These are phyloP conservation scores for Lactarius deliciosus DNA, from an alignment of 768 basidiomycete species.

Conservation along the genomic window DNA sequence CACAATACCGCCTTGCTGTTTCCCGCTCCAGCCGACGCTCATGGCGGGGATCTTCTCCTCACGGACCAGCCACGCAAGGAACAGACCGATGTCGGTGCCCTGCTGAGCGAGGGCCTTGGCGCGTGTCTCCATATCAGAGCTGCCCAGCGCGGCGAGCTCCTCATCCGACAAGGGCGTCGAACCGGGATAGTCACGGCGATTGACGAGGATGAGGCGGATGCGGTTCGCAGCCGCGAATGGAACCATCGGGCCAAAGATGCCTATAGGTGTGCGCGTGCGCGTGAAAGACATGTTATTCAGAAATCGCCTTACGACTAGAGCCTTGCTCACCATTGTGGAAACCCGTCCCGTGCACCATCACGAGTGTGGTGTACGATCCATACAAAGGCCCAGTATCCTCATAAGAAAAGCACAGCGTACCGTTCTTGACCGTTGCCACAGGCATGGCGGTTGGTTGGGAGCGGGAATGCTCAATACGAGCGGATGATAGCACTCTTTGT, in stretches of 20 bases:
- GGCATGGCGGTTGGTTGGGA: conserved; percentile 20
- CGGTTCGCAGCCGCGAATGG: conserved; percentile 28
- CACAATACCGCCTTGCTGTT: conserved; percentile 22
- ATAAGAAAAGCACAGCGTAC: conserved; percentile 17
- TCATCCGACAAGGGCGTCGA: conserved; percentile 29
- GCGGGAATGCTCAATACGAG: neutral
- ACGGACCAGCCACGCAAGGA: conserved; percentile 28
- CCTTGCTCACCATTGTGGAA: conserved; percentile 23
- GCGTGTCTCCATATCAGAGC: conserved; percentile 20
- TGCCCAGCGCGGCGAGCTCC: conserved; percentile 30
- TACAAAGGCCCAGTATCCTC: conserved; percentile 24
- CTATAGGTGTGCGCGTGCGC: conserved; percentile 5
- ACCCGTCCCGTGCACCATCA: conserved; percentile 29
- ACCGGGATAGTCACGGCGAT: conserved; percentile 32
- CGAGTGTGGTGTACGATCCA: conserved; percentile 26
- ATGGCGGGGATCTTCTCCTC: conserved; percentile 18
- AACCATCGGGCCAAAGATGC: conserved; percentile 30
- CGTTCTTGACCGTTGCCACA: conserved; percentile 18
- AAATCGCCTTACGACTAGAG: neutral
- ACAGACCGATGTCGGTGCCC: conserved; percentile 24
- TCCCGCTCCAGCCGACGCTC: conserved; percentile 7
- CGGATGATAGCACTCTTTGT: neutral
- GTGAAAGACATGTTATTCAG: neutral
- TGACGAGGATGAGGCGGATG: conserved; percentile 32
- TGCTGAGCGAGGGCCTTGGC: conserved; percentile 19